Base-by-base conservation (phyloP, 768 basidiomycete genomes). In the Cystoderma amianthinum region DNA sequence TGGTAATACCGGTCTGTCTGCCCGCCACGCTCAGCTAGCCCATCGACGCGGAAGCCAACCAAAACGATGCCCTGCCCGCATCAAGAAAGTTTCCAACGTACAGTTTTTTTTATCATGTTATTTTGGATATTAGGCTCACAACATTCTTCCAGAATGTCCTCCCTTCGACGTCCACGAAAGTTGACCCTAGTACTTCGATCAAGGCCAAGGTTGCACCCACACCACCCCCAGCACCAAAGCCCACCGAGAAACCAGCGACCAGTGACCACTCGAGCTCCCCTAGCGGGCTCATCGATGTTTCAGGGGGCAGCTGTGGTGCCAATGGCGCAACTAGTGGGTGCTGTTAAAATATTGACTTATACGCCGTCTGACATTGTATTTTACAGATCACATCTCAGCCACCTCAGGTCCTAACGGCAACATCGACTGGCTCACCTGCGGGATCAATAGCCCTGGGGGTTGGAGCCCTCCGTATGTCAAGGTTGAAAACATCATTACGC, bases 381-480 rank as follows among this genome's bases (percentile, higher is more conserved):
- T 15, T 9, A 33, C 52, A 85, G 82, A 51, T 50, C 44, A 74
- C 30, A 62, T 70, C 46, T 79, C 74, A 3, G 50, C 57, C 5
- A 60, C 65, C 18, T 61, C 63, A 30, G 85, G 85, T 13, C 83
- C 83, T 13, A 86, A 86, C 52, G 83, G 84, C n/a, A 57, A 68
- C 52, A 78, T 85, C 36, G 66, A 76, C 41, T 91, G 81, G 75
- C 58, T 91, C 49, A 88, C 86, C 63, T 92, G 89, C 52, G 88
- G 86, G 32, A 57, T 92, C 41, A 64, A 71, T 33, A 54, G 49
- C 22, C 54, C 55, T 23, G 81, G 78, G 17, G 84, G 83, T 21
- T 93, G 90, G 90, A 72, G 61, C 36, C 88, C 91, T 13, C 85
- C 88, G 12, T 55, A 58, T 42, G 61, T 93, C 42, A 58, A 58